Percentiles rank a stretch among this genome's conserved stretches.
These are phyloP conservation scores for Pythium angustatum DNA, from an alignment of 352 stramenopile species.

Conservation along the genomic window DNA sequence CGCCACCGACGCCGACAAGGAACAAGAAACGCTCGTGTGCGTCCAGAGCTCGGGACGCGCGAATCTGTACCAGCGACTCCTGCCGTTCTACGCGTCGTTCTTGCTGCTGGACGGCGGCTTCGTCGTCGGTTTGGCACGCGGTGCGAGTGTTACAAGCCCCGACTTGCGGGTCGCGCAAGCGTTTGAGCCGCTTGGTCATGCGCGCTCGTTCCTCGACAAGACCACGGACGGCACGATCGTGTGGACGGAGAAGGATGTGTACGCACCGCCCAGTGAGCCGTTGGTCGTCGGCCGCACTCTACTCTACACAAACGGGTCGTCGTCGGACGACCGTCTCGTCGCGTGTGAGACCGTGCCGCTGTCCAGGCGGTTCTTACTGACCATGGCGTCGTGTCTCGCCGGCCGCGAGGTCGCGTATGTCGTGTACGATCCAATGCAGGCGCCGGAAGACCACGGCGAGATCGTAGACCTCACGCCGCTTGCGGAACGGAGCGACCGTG, in stretches of 20 bases:
- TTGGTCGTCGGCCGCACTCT: constrained; percentile 1
- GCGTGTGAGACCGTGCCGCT: constrained; percentile 26
- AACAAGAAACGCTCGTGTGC: constrained; percentile 22
- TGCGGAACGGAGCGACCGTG: not conserved
- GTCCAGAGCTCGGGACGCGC: constrained; percentile 16
- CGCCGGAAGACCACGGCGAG: not conserved
- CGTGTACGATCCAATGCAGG: not conserved
- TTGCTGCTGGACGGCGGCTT: constrained; percentile 14
- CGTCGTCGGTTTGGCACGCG: constrained; percentile 18
- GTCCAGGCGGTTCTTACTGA: constrained; percentile 24
- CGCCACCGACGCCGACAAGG: not conserved
- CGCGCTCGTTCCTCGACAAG: constrained; percentile 19
- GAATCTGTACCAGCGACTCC: not conserved
- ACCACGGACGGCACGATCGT: constrained; percentile 18
- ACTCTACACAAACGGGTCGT: constrained; percentile 13
- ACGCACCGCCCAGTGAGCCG: not conserved
- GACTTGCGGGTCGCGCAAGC: constrained; percentile 15
- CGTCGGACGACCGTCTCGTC: not conserved
- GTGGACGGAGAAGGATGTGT: constrained; percentile 14
- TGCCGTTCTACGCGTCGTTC: constrained; percentile 24
- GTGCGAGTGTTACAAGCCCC: not conserved
- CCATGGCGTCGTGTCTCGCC: constrained; percentile 28
- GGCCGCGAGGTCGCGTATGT: constrained; percentile 3
- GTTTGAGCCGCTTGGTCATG: constrained; percentile 23
- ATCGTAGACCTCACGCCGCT: not conserved